Evolutionary conservation across 2,329 filamentous ascomycete genomes (phyloP), one percentile per base, ranked within the genome.

Genomic region (Chrysoporthe deuterocubensis): DNA sequence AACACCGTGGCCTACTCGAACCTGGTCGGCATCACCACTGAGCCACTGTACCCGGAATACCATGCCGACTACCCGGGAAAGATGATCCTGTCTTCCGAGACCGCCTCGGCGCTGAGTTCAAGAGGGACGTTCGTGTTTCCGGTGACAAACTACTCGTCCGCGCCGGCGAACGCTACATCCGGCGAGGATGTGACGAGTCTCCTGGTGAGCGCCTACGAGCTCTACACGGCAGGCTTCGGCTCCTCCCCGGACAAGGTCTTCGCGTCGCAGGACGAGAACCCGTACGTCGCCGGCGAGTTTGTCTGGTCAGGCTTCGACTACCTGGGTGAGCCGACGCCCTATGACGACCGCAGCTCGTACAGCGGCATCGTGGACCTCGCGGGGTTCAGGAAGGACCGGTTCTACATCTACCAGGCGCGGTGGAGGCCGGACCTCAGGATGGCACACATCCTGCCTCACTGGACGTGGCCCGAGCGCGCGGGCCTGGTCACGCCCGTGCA

Each of bases 331-430:
- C 83, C 83, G 2, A 83, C 81, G 9, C 83, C 83, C 0, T 87
- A 83, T 71, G 76, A 83, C 70, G 76, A 83, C 4, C 81, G 84
- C 13, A 85, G 82, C 73, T 84, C 82, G 1, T 88, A 87, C 73
- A 87, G 82, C 58, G 85, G 85, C 11, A 86, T 88, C 67, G 80
- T 88, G 42, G 85, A 88, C 65, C 76, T 87, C 7, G 85, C 85
- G 0, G 85, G 85, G 0, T 88, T 88, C 75, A 80, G 78, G 66
- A 88, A 88, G 74, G 85, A 87, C 67, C 78, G 85, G 1, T 87
- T 82, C 73, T 87, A 80, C 70, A 72, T 87, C 4, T 88, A 87
- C 69, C 85, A 87, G 71, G 74, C 84, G 0, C 81, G 83, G 8
- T 88, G 85, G 86, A 76, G 81, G 2, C 77, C 84, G 0, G 80